phyloP scores from a whole-genome alignment of 306 rosid genomes.

The Chamaecrista fasciculata region DNA sequence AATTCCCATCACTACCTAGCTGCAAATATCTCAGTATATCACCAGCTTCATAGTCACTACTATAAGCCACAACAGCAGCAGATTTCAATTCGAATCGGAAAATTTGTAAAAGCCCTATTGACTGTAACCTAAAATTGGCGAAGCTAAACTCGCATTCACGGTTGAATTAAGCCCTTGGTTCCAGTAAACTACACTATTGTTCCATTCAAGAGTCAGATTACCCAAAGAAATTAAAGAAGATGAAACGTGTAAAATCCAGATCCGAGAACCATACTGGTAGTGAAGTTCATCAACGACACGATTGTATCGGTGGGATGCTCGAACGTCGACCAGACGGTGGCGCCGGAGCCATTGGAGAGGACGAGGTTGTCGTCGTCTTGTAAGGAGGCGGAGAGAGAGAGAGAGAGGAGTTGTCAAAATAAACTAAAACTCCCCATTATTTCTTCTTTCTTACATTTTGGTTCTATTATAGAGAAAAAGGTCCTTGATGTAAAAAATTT shows the following conservation, averaged over 20 bases:
- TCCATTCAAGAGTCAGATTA: conserved; percentile 60
- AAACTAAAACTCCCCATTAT: too few relatives aligned
- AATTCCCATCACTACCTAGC: conserved; percentile 64
- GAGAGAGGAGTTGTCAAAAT: too few relatives aligned
- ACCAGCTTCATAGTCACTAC: conserved; percentile 54
- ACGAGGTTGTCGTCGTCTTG: conserved; percentile 62
- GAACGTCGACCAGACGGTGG: conserved; percentile 61
- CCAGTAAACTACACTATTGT: conserved; percentile 45
- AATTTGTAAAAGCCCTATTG: conserved; percentile 50
- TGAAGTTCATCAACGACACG: conserved; percentile 59
- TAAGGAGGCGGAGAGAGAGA: too few relatives aligned
- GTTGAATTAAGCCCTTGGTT: conserved; percentile 57
- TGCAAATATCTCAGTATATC: conserved; percentile 52
- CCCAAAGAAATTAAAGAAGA: conserved; percentile 38
- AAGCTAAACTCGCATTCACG: conserved; percentile 29
- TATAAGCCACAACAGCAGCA: conserved; percentile 47
- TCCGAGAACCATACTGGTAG: conserved; percentile 34
- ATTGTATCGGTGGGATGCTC: conserved; percentile 62
- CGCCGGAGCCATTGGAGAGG: conserved; percentile 35
- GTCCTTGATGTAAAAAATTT: too few relatives aligned
- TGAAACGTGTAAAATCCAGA: conserved; percentile 54
- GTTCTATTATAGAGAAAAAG: too few relatives aligned
- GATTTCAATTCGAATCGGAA: conserved; percentile 35
- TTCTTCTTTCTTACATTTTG: too few relatives aligned
- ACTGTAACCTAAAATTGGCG: conserved; percentile 43